phyloP scores from a whole-genome alignment of 176 grass and related monocot genomes.

The Lolium multiflorum region DNA sequence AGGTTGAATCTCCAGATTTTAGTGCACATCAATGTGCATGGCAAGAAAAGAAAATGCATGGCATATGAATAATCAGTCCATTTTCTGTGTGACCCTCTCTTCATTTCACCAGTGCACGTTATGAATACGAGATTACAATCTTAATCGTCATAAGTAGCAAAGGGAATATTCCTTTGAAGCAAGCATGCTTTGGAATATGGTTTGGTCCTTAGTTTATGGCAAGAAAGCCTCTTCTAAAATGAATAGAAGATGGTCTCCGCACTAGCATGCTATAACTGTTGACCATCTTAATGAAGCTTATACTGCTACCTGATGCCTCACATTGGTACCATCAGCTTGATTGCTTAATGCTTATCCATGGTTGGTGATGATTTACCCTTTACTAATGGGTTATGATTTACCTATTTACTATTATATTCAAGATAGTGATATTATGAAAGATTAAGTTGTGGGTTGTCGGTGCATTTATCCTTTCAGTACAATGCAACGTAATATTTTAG shows the following conservation, averaged over 20 bases:
- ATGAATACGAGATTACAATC: conserved; percentile 1
- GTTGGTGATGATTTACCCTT: not conserved
- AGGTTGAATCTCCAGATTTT: not conserved
- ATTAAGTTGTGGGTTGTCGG: not conserved
- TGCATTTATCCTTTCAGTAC: not conserved
- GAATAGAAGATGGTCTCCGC: conserved; percentile 3
- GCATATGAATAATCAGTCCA: not conserved
- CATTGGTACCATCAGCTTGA: conserved; percentile 22
- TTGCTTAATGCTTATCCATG: not conserved
- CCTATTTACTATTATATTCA: conserved; percentile 5
- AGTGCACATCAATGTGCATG: not conserved
- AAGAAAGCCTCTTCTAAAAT: conserved; percentile 16
- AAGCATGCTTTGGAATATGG: not conserved
- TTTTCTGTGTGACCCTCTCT: not conserved
- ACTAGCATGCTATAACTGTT: conserved; percentile 7
- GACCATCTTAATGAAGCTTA: conserved; percentile 9
- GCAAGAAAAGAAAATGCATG: not conserved
- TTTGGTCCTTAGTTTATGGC: not conserved
- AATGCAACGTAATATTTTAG: not conserved
- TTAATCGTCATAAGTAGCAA: conserved; percentile 2
- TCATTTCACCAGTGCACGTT: conserved; percentile 9
- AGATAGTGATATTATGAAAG: not conserved
- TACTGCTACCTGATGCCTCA: conserved; percentile 16
- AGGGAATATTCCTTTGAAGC: not conserved
- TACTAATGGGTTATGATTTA: not conserved